Base-by-base conservation (phyloP, 768 basidiomycete genomes). In the Pisolithus orientalis region DNA sequence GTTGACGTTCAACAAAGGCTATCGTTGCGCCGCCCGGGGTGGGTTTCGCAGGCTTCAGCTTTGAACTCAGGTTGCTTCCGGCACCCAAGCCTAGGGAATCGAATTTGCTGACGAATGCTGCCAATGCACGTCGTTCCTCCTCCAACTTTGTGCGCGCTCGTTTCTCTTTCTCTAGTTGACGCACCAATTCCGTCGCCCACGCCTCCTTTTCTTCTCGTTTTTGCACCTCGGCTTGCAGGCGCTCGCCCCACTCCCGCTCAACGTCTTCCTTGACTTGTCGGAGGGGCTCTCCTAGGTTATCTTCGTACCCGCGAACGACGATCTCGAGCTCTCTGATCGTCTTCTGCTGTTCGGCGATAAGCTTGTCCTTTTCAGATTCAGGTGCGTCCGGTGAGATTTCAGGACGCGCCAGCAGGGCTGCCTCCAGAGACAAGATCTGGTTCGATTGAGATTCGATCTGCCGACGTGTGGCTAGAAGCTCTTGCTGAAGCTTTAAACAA, bases 361-460 rank as follows among this genome's bases (percentile, higher is more conserved):
- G 57, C 64, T 75, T 79, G 59, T 93, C 87, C 64, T 93, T 88
- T 93, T 88, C 85, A 24, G 73, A 72, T 51, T 85, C 84, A 0
- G 85, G 75, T 24, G 85, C 85, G 49, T 82, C 79, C 0, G 79
- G 70, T 1, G 85, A 80, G 9, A 87, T 67, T 34, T 79, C 75
- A 0, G 90, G 87, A 4, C 89, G 80, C 6, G 86, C 77, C 2
- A 81, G 76, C 5, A 95, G 75, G 0, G 90, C 81, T 0, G 81
- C 83, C 66, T 94, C 89, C 4, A 95, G 77, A 0, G 90, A 87
- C 2, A 92, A 76, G 44, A 95, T 90, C 59, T 94, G 90, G 6
- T 79, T 84, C 0, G 84, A 78, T 60, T 95, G 92, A 0, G 86
- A 80, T 39, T 92, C 87, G 38, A 95, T 68, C 57, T 93, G 81